Evolutionary conservation across 2,329 filamentous ascomycete species (phyloP), one percentile per base, ranked within the genome.

Genomic region (Fusarium buharicum): DNA sequence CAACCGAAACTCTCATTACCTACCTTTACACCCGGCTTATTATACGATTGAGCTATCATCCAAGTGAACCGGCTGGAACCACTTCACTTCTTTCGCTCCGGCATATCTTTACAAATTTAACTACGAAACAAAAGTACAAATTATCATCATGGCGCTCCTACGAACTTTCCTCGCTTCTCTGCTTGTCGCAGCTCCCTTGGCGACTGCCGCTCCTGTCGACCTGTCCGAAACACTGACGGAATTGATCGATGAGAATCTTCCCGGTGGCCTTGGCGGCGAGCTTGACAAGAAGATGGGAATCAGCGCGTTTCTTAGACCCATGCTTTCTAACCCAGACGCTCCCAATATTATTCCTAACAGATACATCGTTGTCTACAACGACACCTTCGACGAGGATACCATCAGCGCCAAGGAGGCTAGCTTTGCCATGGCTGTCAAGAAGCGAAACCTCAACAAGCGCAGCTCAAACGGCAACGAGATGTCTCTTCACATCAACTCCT

Each of bases 281-380:
- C 31, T 64, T 17, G 55, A 48, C 22, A 51, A 64, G 40, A 66
- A 49, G 33, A 43, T 68, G 55, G 63, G 63, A 56, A 59, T 66
- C 46, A 70, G 69, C 55, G 62, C 67, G 50, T 73, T 74, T 51
- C 61, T 81, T 50, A 62, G 67, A 54, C 72, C 74, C 45, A 62
- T 81, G 64, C 74, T 87, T 67, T 73, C 75, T 67, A 88, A 87
- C 70, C 72, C 78, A 3, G 73, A 79, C 28, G 80, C 79, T 50
- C 64, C 64, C 10, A 76, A 85, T 66, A 73, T 82, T 55, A 81
- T 88, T 43, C 75, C 82, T 31, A 82, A 84, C 75, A 78, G 79
- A 44, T 90, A 87, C 74, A 88, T 90, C 60, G 85, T 89, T 50
- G 85, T 89, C 55, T 89, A 87, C 78, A 85, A 88, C 73, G 78